A percentile compares a stretch with the other conserved stretches of the same genome.
Evolutionary conservation across 2,329 filamentous ascomycete genomes (phyloP).

Genomic region (Fusarium sp.): DNA sequence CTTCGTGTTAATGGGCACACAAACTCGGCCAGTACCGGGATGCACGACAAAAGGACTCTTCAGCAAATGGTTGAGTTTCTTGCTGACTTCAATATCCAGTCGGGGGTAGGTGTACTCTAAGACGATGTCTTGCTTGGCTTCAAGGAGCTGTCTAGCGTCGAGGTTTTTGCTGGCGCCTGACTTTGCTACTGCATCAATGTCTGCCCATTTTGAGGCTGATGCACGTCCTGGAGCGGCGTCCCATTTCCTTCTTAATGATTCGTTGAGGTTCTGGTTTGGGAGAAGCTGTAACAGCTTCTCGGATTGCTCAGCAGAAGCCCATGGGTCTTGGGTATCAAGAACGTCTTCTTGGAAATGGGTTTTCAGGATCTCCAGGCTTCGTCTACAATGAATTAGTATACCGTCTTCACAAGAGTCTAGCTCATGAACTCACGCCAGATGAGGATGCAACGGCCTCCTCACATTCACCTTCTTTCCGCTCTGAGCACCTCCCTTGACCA

Average conservation of each 20-base stretch:
- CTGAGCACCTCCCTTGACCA: conserved; percentile 86
- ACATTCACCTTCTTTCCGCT: conserved; percentile 88
- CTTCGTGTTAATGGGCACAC: conserved; percentile 87
- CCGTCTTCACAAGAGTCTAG: background rate
- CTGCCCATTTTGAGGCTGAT: conserved; percentile 87
- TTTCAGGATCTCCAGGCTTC: conserved; percentile 86
- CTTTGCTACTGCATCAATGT: conserved; percentile 88
- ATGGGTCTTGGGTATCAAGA: conserved; percentile 86
- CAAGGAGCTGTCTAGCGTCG: conserved; percentile 77
- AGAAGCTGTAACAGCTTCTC: conserved; percentile 85
- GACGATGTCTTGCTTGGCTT: conserved; percentile 95
- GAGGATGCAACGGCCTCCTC: conserved; percentile 86
- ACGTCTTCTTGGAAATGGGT: conserved; percentile 86
- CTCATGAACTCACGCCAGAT: conserved; percentile 70
- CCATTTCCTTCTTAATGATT: conserved; percentile 90
- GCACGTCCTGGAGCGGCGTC: conserved; percentile 80
- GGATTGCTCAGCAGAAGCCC: conserved; percentile 73
- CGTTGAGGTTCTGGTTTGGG: conserved; percentile 80
- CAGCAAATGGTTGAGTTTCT: conserved; percentile 97
- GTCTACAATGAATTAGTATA: conserved; percentile 55
- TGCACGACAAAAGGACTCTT: conserved; percentile 98
- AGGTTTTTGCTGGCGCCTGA: conserved; percentile 76
- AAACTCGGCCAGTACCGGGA: conserved; percentile 91
- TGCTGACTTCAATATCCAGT: conserved; percentile 95
- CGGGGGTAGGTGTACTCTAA: conserved; percentile 98